Base-by-base conservation (phyloP, 176 grass and related monocot genomes). In the Lolium perenne region DNA sequence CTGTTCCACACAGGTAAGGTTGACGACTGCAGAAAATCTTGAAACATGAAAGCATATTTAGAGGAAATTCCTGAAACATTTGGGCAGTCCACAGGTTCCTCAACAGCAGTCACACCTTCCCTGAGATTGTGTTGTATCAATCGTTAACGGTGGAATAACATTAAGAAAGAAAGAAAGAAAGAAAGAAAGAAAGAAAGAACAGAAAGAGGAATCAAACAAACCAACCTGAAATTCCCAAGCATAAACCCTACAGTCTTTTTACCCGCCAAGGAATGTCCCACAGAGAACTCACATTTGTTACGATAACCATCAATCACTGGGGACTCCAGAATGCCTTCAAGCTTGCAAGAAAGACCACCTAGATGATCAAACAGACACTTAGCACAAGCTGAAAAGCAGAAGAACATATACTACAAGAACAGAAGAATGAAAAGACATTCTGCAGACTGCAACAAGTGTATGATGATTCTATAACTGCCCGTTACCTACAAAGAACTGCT, bases 211-310 rank as follows among this genome's bases (percentile, higher is more conserved):
- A 32, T 16, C 48, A 9, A 75, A 77, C 20, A 80, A 79, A 63
- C 79, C 55, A 54, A 98, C 96, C 96, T 99, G 83, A 99, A 99
- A 91, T 94, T 99, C 23, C 97, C 97, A 76, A 94, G 86, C 94
- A 99, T 96, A 92, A 99, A 99, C 29, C 97, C 97, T 69, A 99
- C 97, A 1, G 90, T 96, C 73, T 85, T 90, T 82, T 94, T 99
- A 2, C 94, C 90, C 6, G 82, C 86, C 57, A 95, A 86, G 14
- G 97, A 99, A 91, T 88, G 86, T 40, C 97, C 97, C 66, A 96
- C 94, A 84, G 97, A 99, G 82, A 99, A 99, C 76, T 99, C 97
- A 1, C 97, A 99, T 86, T 99, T 99, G 87, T 96, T 99, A 76
- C 97, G 92, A 81, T 99, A 99, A 62, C 97, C 97, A 83, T 94